Evolutionary conservation across 768 basidiomycete genomes (phyloP).

Genomic region (Gautieria morchelliformis): DNA sequence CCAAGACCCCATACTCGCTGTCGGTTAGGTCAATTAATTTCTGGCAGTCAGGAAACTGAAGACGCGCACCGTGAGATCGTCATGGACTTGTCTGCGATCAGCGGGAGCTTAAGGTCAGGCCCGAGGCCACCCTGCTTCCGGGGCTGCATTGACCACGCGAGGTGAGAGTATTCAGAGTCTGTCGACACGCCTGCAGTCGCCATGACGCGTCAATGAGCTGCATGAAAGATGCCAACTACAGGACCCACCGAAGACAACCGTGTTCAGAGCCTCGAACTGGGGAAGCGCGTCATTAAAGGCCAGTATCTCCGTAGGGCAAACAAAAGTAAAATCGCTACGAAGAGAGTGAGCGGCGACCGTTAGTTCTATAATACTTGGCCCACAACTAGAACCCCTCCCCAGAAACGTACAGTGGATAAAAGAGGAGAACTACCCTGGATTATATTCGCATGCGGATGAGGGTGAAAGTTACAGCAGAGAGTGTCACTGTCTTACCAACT

Average conservation of each 20-base stretch:
- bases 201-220: neutral
- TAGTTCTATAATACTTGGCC: neutral
- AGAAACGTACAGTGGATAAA: constrained; percentile 77
- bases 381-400: constrained; percentile 3
- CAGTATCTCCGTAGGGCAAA: constrained; percentile 93
- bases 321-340: constrained; percentile 74
- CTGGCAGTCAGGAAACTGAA: neutral
- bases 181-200: constrained; percentile 60
- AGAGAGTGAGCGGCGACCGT: neutral
- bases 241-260: constrained; percentile 62
- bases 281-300: constrained; percentile 86
- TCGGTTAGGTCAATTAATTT: constrained; percentile 11
- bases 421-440: constrained; percentile 80
- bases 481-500: constrained; percentile 52
- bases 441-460: neutral
- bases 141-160: constrained; percentile 76
- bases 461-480: neutral
- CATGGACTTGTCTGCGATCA: constrained; percentile 75
- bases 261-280: constrained; percentile 63
- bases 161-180: constrained; percentile 82
- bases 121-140: constrained; percentile 86
- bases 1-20: constrained; percentile 71
- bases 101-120: constrained; percentile 75
- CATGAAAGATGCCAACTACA: neutral
- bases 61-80: constrained; percentile 47